These are phyloP conservation scores for Furcasterigmium furcatum DNA, from an alignment of 2,329 filamentous ascomycete species.

Conservation along the genomic window DNA sequence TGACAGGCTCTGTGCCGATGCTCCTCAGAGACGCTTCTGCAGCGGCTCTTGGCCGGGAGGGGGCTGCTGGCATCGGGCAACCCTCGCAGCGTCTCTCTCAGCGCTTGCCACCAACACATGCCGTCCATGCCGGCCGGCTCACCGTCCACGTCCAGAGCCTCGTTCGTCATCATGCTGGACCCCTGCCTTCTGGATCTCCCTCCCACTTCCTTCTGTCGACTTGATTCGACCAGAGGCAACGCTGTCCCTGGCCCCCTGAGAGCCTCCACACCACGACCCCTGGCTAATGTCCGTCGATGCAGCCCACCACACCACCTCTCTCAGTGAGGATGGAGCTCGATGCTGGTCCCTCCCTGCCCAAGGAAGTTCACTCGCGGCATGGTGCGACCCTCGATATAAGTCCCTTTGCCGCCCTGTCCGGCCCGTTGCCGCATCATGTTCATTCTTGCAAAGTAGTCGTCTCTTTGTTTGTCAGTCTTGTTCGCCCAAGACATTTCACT, in stretches of 20 bases:
- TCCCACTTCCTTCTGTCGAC: background rate
- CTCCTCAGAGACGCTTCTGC: background rate
- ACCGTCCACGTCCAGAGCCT: background rate
- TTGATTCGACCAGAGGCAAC: background rate
- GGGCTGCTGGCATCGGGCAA: background rate
- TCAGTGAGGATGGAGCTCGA: too few species aligned
- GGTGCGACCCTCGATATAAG: background rate
- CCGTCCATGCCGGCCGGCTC: background rate
- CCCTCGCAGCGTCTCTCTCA: too few species aligned
- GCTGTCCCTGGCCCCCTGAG: too few species aligned
- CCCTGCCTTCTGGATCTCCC: background rate
- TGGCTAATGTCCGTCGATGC: slow-evolving; percentile 1
- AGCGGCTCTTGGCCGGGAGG: background rate
- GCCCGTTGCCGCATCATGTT: background rate
- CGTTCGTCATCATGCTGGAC: background rate
- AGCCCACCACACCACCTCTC: background rate
- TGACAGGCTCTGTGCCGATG: background rate
- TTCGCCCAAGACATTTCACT: background rate
- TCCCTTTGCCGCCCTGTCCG: background rate
- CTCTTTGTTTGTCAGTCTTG: background rate
- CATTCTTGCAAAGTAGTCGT: background rate
- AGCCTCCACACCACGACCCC: background rate
- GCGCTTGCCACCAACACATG: background rate
- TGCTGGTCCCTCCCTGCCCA: too few species aligned
- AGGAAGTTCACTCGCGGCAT: too few species aligned